Base-by-base conservation (phyloP, 768 basidiomycete genomes). In the Lactarius vividus region DNA sequence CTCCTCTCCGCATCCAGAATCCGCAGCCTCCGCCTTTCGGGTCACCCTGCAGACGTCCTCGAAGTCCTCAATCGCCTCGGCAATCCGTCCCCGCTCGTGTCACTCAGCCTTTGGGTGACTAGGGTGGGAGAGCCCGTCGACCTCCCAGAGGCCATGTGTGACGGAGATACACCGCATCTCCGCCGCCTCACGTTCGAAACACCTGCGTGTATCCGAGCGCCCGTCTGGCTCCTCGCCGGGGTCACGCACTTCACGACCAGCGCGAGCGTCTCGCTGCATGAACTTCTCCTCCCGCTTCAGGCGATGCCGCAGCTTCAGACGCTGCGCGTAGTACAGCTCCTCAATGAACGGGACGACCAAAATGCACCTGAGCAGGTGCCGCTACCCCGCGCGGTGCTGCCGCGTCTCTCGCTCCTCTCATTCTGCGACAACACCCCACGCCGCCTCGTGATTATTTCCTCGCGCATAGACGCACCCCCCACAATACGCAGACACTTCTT, bases 191-290 rank as follows among this genome's bases (percentile, higher is more conserved):
- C 61, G 1, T 58, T 66, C n/a, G 57, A 40, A 16, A 23, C 52
- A 23, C 35, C 49, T 26, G 35, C 44, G 26, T 39, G 37, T 39
- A 15, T 66, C 40, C 52, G 40, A 15, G 57, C 61, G 23, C 65
- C 65, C 26, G 49, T 35, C 7, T 66, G 61, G 65, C 57, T 66
- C 31, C 42, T 66, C 15, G 37, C 11, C 4, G 57, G 61, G 10
- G 13, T 66, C 33, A 35, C 65, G 2, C 61, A 66, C 6, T 63
- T 66, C 33, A 66, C 65, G 33, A 66, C 57, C 4, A 55, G 61
- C 33, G 61, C 61, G 23, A 40, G 44, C 4, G 3, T 55, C 4
- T 9, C 61, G 23, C 26, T 63, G 4, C 15, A 37, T 4, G 57
- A 63, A 13, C 39, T 66, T 11, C 33, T 66, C 40, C 33, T 42